Percentiles rank a stretch among this genome's conserved stretches.
Evolutionary conservation across 176 grass and related monocot species (phyloP).

Genomic region (Aechmea fasciata): DNA sequence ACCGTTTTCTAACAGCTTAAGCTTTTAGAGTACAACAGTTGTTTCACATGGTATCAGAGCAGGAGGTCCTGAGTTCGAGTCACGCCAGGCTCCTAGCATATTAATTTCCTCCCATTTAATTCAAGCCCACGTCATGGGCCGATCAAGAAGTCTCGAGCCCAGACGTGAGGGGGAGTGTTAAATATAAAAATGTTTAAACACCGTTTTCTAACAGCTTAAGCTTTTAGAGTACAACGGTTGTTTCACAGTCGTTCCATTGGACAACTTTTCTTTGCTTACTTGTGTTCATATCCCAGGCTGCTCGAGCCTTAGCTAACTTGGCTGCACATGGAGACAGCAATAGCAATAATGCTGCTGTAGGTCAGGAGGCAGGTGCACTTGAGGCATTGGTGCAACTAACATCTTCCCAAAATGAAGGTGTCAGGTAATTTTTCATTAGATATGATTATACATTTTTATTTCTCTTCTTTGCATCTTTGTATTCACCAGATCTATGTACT

Average conservation of each 20-base stretch:
- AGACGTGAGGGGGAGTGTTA: too few relatives aligned
- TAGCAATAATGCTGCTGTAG: conserved; percentile 88
- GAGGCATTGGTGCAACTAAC: conserved; percentile 93
- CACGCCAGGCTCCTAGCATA: too few relatives aligned
- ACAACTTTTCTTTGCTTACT: background rate
- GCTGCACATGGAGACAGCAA: conserved; percentile 99
- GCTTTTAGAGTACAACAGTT: too few relatives aligned
- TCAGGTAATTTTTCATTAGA: conserved; percentile 53
- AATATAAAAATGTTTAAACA: too few relatives aligned
- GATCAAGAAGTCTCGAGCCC: too few relatives aligned
- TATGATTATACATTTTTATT: background rate
- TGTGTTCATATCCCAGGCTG: conserved; percentile 45
- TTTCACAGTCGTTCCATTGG: conserved; percentile 17
- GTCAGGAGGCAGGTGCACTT: conserved; percentile 92
- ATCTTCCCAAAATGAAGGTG: conserved; percentile 94
- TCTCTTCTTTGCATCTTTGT: background rate
- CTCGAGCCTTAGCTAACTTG: conserved; percentile 97
- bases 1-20: too few relatives aligned
- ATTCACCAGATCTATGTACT: background rate
- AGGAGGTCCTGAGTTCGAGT: too few relatives aligned
- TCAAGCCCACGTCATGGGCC: too few relatives aligned
- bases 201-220: too few relatives aligned
- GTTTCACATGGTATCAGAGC: too few relatives aligned
- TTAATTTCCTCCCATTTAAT: too few relatives aligned
- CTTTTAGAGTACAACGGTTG: too few relatives aligned